These are phyloP conservation scores for Cyberlindnera mississippiensis DNA, from an alignment of 805 yeast species.

Conservation along the genomic window DNA sequence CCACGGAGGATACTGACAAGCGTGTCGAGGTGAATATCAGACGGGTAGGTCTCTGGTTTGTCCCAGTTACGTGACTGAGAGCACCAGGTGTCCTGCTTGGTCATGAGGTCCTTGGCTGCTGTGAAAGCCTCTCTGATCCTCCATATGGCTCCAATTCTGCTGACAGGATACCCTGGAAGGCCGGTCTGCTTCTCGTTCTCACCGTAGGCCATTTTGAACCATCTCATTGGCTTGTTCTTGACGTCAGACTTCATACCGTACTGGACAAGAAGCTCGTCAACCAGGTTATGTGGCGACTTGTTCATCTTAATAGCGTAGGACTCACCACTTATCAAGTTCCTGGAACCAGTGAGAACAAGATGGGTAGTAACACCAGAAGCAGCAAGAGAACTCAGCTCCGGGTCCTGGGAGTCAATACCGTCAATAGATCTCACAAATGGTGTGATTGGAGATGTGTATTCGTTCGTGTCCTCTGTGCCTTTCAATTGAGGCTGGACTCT, in stretches of 20 bases:
- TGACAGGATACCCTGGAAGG: conserved; percentile 7
- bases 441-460: conserved; percentile 8
- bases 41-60: conserved; percentile 2
- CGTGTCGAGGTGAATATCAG: conserved; percentile 4
- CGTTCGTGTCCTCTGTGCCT: conserved; percentile 10
- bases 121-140: conserved; percentile 8
- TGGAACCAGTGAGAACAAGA: conserved; percentile 7
- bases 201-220: conserved; percentile 12
- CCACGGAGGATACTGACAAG: conserved; percentile 8
- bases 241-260: not conserved
- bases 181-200: conserved; percentile 11
- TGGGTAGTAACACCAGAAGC: conserved; percentile 10
- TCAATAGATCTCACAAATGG: conserved; percentile 8
- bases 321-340: conserved; percentile 8
- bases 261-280: conserved; percentile 9
- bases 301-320: conserved; percentile 8
- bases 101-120: conserved; percentile 2
- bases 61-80: conserved; percentile 1
- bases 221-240: conserved; percentile 4
- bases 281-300: conserved; percentile 6
- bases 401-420: conserved; percentile 8
- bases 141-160: conserved; percentile 9
- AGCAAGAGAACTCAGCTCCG: conserved; percentile 3
- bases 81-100: conserved; percentile 5
- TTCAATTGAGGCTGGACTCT: conserved; percentile 8